Evolutionary conservation across 169 alveolate species (phyloP).

Genomic region (Miamiensis avidus): DNA sequence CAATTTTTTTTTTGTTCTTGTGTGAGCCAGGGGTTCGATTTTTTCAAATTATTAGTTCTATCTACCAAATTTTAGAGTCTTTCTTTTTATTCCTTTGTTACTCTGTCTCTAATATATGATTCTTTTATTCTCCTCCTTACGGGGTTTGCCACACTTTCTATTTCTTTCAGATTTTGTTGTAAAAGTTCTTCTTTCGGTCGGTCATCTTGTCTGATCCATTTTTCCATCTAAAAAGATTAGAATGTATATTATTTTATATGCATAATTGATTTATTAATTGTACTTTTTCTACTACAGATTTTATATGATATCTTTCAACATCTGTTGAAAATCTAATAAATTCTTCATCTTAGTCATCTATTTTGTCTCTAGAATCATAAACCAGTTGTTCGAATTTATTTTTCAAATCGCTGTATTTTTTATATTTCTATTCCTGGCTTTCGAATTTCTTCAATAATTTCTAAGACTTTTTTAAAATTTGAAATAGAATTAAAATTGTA

Average conservation of each 20-base stretch:
- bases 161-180: conserved; percentile 3
- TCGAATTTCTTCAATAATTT: conserved; percentile 31
- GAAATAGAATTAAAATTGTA: too few relatives aligned
- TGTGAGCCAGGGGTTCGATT: conserved; percentile 30
- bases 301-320: conserved; percentile 20
- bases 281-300: conserved; percentile 21
- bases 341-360: conserved; percentile 21
- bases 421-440: conserved; percentile 24
- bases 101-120: conserved; percentile 33
- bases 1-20: conserved; percentile 26
- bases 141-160: conserved; percentile 22
- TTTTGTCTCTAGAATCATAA: conserved; percentile 31
- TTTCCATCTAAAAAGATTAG: not conserved
- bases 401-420: conserved; percentile 24
- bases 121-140: conserved; percentile 33
- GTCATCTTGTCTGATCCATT: conserved; percentile 36
- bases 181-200: conserved; percentile 27
- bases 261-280: not conserved
- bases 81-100: conserved; percentile 21
- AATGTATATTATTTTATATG: not conserved
- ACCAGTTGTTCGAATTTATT: conserved; percentile 35
- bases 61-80: conserved; percentile 27
- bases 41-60: conserved; percentile 17
- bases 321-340: conserved; percentile 30
- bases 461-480: too few relatives aligned